Evolutionary conservation across 345 rosid species (phyloP).

Genomic region (Citrus maxima): DNA sequence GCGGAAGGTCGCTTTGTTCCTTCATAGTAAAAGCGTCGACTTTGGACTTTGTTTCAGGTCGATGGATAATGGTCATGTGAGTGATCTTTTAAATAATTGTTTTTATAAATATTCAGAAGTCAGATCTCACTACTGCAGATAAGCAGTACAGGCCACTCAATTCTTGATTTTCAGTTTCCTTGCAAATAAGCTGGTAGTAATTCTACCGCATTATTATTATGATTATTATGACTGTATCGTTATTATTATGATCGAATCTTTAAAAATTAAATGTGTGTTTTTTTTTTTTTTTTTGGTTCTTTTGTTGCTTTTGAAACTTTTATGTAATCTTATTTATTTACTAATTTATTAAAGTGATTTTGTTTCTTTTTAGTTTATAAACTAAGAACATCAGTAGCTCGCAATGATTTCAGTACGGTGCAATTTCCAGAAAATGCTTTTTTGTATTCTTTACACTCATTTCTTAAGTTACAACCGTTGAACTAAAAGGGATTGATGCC

Average conservation of each 20-base stretch:
- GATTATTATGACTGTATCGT: too few species aligned
- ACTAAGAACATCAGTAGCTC: neutral
- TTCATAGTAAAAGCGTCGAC: too few species aligned
- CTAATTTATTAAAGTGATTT: neutral
- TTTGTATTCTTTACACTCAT: neutral
- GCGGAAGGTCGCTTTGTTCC: too few species aligned
- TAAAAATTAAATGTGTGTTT: too few species aligned
- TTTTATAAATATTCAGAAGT: too few species aligned
- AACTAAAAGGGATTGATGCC: neutral
- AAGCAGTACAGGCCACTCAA: neutral
- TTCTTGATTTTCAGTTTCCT: neutral
- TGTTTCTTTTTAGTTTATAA: too few species aligned
- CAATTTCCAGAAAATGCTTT: neutral
- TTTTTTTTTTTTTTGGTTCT: too few species aligned
- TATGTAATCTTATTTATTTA: neutral
- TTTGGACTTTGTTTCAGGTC: too few species aligned
- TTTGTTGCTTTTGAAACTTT: neutral
- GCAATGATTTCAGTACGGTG: neutral
- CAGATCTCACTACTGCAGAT: too few species aligned
- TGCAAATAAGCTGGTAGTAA: neutral
- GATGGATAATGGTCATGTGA: too few species aligned
- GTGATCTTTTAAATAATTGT: too few species aligned
- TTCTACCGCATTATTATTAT: neutral
- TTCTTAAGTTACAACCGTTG: neutral
- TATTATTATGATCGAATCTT: neutral